Base-by-base conservation (phyloP, 2,329 filamentous ascomycete species). In the Zymoseptoria pseudotritici region DNA sequence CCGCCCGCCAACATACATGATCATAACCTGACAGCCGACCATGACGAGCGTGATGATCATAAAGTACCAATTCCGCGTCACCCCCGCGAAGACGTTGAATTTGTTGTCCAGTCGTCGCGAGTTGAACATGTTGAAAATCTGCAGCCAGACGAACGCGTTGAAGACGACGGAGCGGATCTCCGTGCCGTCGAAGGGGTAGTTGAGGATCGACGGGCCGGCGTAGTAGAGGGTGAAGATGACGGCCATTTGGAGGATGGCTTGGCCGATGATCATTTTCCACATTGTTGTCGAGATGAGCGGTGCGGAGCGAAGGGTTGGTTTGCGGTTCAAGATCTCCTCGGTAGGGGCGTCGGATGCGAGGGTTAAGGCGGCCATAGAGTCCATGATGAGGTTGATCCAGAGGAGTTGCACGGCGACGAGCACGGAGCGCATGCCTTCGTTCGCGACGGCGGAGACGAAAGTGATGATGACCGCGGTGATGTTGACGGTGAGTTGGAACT, bases 61-160 rank as follows among this genome's bases (percentile, higher is more conserved):
- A 78, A 97, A 97, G 81, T 95, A 95, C 77, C 82, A 88, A 74
- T 97, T 97, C 71, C 84, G 83, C 46, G 82, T 82, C 61, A 97
- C 83, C 58, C 91, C 91, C 72, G 96, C 92, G 61, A 97, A 92
- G 64, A 97, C 91, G 76, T 97, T 97, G 81, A 96, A 92, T 60
- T 86, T 84, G 77, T 97, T 53, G 22, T 29, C 52, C 22, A 53
- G 52, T 20, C 22, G 2, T 1, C 52, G 22, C 24, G 22, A 97
- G 79, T 97, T 97, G 83, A 95, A 90, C 73, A 96, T 89, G 76
- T 97, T 97, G 80, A 97, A 97, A 67, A 97, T 53, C 94, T 70
- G 93, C 91, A 97, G 96, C 93, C 93, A 97, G 57, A 97, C 92
- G 72, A 97, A 97, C 0, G 91, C 94, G 79, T 97, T 97, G 82